These are phyloP conservation scores for Fusarium protoensiforme DNA, from an alignment of 2,329 filamentous ascomycete genomes.

Conservation along the genomic window DNA sequence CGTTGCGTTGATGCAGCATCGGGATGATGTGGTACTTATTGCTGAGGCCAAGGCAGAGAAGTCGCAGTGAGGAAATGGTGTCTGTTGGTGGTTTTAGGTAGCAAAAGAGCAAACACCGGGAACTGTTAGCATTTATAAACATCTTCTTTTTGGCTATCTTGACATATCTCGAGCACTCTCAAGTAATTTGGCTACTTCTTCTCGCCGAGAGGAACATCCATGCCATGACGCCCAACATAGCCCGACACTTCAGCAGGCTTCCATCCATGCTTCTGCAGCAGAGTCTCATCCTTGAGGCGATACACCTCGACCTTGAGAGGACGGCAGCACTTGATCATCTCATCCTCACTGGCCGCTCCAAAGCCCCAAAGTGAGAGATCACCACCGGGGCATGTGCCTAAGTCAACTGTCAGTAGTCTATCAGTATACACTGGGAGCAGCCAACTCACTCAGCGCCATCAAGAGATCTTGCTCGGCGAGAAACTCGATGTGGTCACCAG, in stretches of 20 bases:
- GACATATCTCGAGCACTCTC: not conserved
- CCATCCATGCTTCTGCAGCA: conserved; percentile 70
- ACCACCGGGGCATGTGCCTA: conserved; percentile 80
- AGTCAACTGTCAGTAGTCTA: conserved; percentile 6
- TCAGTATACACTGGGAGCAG: no score
- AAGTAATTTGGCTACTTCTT: conserved; percentile 3
- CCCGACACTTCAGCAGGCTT: conserved; percentile 66
- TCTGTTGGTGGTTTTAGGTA: not conserved
- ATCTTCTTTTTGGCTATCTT: not conserved
- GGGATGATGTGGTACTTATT: conserved; percentile 38
- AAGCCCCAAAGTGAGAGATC: conserved; percentile 87
- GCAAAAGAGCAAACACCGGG: not conserved
- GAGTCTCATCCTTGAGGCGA: conserved; percentile 62
- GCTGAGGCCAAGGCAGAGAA: conserved; percentile 38
- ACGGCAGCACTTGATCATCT: conserved; percentile 77
- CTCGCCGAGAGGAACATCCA: conserved; percentile 39
- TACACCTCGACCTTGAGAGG: conserved; percentile 82
- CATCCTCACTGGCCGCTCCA: conserved; percentile 73
- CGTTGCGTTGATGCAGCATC: conserved; percentile 41
- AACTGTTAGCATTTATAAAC: no score
- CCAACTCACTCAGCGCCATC: conserved; percentile 60
- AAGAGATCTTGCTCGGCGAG: conserved; percentile 83
- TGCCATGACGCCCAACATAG: conserved; percentile 58
- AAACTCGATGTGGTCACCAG: conserved; percentile 76
- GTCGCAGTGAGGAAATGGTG: conserved; percentile 23